Conservation (phyloP, 2,329 filamentous ascomycete species). For the Ophiostoma ulmi region DNA sequence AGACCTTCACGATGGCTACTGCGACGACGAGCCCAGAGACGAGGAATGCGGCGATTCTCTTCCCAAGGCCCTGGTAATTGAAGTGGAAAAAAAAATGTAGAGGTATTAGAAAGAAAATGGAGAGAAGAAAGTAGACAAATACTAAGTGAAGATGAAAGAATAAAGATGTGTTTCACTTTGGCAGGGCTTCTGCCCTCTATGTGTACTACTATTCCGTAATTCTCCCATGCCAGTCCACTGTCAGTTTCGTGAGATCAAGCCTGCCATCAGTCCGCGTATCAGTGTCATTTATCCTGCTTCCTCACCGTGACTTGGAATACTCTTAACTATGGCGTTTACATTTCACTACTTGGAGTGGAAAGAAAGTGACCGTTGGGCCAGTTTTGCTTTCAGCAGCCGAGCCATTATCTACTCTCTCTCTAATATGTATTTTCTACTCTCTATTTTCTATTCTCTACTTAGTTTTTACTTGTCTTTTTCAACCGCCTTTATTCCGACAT, state of each 20-base stretch:
- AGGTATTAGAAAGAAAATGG: not conserved
- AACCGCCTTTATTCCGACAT: not conserved
- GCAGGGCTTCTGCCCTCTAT: not conserved
- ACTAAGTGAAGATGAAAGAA: not conserved
- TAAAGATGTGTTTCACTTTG: slow-evolving; percentile 4
- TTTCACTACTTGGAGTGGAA: not conserved
- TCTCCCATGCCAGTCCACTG: not conserved
- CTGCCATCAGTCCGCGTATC: slow-evolving; percentile 1
- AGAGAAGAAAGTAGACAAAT: not conserved
- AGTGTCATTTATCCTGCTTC: not conserved
- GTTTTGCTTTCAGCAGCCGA: not conserved
- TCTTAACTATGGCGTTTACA: not conserved
- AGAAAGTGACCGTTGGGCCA: not conserved
- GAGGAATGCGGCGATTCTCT: not conserved
- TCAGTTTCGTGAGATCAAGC: not conserved
- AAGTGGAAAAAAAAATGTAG: slow-evolving; percentile 3
- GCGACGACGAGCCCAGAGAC: not conserved
- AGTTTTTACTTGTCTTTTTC: not conserved
- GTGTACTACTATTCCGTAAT: not conserved
- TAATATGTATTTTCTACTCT: not conserved
- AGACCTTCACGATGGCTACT: not conserved
- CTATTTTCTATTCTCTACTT: not conserved
- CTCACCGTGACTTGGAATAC: not conserved
- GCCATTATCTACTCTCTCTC: not conserved
- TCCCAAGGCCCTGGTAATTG: slow-evolving; percentile 15